Base-by-base conservation (phyloP, 805 yeast genomes). In the Ogataea nakhonphanomensis region DNA sequence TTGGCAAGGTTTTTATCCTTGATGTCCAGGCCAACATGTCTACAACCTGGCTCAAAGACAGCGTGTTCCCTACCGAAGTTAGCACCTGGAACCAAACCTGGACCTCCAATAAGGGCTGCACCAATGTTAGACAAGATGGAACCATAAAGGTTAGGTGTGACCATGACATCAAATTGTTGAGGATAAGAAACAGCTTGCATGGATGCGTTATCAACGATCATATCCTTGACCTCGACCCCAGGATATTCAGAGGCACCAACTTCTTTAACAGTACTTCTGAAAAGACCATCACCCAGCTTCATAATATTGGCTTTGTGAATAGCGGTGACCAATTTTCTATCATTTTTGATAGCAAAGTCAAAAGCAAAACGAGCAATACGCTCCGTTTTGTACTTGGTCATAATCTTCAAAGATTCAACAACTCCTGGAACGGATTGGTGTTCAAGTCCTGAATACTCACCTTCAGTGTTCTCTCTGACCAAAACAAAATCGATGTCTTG, bases 121-220 rank as follows among this genome's bases (percentile, higher is more conserved):
- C 98, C 99, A 59, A 91, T 90, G 79, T 93, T 93, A 53, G 97
- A 89, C 61, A 91, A 73, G 61, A 91, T 91, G 62, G 96, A 84
- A 73, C 99, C 99, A 78, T 91, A 91, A 73, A 91, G 78, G 77
- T 93, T 90, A 55, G 99, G 99, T 52, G 97, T 88, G 50, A 93
- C 98, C 71, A 91, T 77, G 43, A 93, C 97, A 66, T 93, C 98
- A 61, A 91, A 91, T 74, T 91, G 98, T 70, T 91, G 96, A 55
- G 98, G 98, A 70, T 84, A 78, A 44, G 98, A 90, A 50, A 91
- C 99, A 45, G 97, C 96, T 75, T 91, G 98, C 99, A 91, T 93
- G 47, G 97, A 88, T 48, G 98, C 97, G 65, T 91, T 91, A 71
- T 91, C 99, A 57, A 91, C 98, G 70, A 91, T 93, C 79, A 93